Conservation (phyloP, 176 grass and related monocot genomes). For the Coix lacrymajobi region DNA sequence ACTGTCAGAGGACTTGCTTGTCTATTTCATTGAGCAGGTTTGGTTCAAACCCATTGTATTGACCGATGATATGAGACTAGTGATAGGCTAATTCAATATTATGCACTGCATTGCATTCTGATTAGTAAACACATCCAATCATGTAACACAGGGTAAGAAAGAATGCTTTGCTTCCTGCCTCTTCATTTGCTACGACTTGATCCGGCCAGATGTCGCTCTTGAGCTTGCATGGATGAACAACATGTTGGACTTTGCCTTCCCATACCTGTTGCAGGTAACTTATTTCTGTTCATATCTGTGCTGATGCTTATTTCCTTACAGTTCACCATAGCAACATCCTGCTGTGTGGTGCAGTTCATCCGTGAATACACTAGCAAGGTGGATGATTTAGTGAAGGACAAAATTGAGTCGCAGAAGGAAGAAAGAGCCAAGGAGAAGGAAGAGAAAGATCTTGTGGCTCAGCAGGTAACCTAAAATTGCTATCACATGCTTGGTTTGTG, state of each 20-base stretch:
- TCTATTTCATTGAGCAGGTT: slow-evolving; percentile 97
- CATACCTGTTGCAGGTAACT: slow-evolving; percentile 90
- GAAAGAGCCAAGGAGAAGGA: slow-evolving; percentile 81
- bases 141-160: slow-evolving; percentile 81
- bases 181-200: slow-evolving; percentile 95
- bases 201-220: slow-evolving; percentile 86
- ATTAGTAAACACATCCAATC: slow-evolving; percentile 1
- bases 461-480: slow-evolving; percentile 53
- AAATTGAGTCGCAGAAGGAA: slow-evolving; percentile 76
- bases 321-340: background rate
- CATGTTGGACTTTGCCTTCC: slow-evolving; percentile 97
- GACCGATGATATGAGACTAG: background rate
- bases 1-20: slow-evolving; percentile 80
- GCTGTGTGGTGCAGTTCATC: slow-evolving; percentile 50
- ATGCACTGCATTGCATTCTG: background rate
- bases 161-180: slow-evolving; percentile 98
- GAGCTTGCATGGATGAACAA: slow-evolving; percentile 99
- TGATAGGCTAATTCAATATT: background rate
- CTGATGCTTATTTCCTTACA: background rate
- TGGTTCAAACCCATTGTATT: background rate
- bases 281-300: background rate
- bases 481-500: background rate
- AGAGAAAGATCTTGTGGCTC: slow-evolving; percentile 82
- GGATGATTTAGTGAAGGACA: slow-evolving; percentile 89
- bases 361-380: slow-evolving; percentile 92